Base-by-base conservation (phyloP, 805 yeast species). In the Dipodascopsis uninucleata region DNA sequence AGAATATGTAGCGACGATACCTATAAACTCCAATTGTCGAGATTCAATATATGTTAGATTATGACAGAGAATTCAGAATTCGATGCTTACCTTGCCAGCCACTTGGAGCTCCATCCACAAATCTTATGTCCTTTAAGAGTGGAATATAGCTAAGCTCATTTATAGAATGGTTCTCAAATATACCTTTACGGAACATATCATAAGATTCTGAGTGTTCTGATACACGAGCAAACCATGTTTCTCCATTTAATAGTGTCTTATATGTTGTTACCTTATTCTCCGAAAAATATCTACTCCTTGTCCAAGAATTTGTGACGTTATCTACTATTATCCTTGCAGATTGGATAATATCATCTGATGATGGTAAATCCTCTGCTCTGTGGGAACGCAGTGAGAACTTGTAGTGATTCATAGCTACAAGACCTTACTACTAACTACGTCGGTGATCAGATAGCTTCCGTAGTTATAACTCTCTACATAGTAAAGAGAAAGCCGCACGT, bases 111-210 rank as follows among this genome's bases (percentile, higher is more conserved):
- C 47, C 37, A 9, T 53, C 56, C 2, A 67, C 47, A 28, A 39
- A 43, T 29, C 56, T 40, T 37, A 43, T 63, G 10, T 60, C 49
- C 16, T 59, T 51, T 5, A 69, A 48, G 46, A 63, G 52, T 6
- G 58, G 58, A 31, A 68, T 69, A 45, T 68, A 69, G 42, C 68
- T 53, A 24, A 61, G 57, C 50, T 69, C 72, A 39, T 68, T 57
- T 36, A 58, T 60, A 7, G 71, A 67, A 46, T 69, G 72, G 47
- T 67, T 52, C 4, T 60, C 53, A n/a, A 59, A 52, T 5, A 69
- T 35, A 5, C 65, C 61, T 29, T 39, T 41, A 29, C 43, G 45
- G 52, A 67, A 58, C 40, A 47, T 39, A 17, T 57, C 61, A 47
- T 58, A 68, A 2, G 60, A 45, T 39, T 60, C 63, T 10, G 43